Base-by-base conservation (phyloP, 768 basidiomycete species). In the Mycena leptocephala region DNA sequence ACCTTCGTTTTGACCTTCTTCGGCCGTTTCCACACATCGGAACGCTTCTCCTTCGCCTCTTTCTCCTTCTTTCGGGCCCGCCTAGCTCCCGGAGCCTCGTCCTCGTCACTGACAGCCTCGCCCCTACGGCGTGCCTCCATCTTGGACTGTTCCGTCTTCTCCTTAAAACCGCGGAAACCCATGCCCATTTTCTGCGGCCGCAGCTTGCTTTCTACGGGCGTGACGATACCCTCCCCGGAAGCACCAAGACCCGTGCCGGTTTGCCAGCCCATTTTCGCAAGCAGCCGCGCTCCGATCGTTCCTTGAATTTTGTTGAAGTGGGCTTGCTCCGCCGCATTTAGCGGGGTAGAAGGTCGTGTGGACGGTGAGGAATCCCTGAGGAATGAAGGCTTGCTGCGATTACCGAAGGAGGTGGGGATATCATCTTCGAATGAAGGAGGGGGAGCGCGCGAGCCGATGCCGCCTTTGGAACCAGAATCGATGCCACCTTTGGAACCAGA, bases 191-290 rank as follows among this genome's bases (percentile, higher is more conserved):
- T 93, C 85, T 94, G 94, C 9, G 95, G 95, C 7, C 97, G 92
- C 68, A 97, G 79, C 82, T 96, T 97, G 80, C 91, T 92, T 82
- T 97, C 96, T 18, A 98, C 89, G 0, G 97, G 97, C 6, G 93
- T 92, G n/a, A 96, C 92, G 63, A 97, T 97, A 79, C 97, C 97
- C 78, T 94, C 92, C 1, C 94, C 94, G 2, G 86, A 85, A 1
- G 89, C 84, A 76, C 97, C 97, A 11, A 98, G 89, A 78, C 97
- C 97, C 4, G 89, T 89, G 5, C 94, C 98, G 0, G 93, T 87
- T 81, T 93, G 88, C 98, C 98, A 99, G 10, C 98, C 98, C 94
- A 97, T 97, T 87, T 97, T 99, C 35, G 92, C 91, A 28, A 99
- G 91, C 92, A 99, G 92, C 71, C 94, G 93, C 24, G 97, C 95